Evolutionary conservation across 768 basidiomycete species (phyloP).

Genomic region (Floccularia luteovirens): DNA sequence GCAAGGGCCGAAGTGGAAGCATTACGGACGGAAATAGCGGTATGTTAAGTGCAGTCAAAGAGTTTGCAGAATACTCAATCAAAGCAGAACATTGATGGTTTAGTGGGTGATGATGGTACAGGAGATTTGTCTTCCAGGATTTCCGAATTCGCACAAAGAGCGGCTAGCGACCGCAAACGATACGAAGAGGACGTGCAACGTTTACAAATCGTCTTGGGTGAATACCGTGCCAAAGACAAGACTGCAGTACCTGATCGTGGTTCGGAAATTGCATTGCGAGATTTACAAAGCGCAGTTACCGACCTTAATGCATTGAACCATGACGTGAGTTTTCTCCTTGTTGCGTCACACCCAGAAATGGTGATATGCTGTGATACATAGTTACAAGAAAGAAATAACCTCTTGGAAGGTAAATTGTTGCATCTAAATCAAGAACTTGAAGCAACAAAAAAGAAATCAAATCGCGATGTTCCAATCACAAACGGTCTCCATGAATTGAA

Average conservation of each 20-base stretch:
- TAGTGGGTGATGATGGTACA: conserved; percentile 34
- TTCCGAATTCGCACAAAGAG: conserved; percentile 37
- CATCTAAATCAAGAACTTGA: conserved; percentile 44
- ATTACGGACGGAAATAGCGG: conserved; percentile 64
- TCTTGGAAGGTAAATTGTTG: conserved; percentile 19
- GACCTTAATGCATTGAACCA: conserved; percentile 11
- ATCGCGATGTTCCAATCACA: conserved; percentile 46
- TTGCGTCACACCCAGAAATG: no score
- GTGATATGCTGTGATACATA: conserved; percentile 9
- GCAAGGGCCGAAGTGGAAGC: conserved; percentile 86
- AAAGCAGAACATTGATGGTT: conserved; percentile 56
- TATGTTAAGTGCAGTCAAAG: conserved; percentile 30
- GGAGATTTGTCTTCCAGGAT: conserved; percentile 38
- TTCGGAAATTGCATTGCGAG: background rate
- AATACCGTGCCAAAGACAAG: conserved; percentile 20
- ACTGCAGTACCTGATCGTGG: conserved; percentile 9
- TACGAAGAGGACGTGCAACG: conserved; percentile 44
- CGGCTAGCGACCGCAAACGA: conserved; percentile 42
- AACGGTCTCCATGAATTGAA: conserved; percentile 16
- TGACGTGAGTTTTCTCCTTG: conserved; percentile 13
- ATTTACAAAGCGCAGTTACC: background rate
- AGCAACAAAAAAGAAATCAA: conserved; percentile 43
- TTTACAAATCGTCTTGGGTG: conserved; percentile 23
- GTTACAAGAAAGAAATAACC: conserved; percentile 18
- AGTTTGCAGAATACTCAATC: conserved; percentile 3